Conservation (phyloP, 176 grass and related monocot genomes). For the Panicum miliaceum region DNA sequence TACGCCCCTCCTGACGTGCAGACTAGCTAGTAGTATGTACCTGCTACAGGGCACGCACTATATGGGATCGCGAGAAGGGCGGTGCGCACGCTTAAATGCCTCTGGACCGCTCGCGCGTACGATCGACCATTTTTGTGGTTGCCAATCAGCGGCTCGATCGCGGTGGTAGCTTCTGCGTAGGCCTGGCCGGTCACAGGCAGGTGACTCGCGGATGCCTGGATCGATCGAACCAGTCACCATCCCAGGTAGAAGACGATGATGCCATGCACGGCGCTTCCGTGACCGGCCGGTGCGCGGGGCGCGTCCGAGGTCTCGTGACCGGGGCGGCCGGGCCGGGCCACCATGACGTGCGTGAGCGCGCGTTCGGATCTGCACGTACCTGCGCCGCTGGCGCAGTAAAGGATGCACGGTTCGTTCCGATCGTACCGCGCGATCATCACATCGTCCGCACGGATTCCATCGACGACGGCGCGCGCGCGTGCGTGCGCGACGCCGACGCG, state of each 20-base stretch:
- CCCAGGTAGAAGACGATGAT: not conserved
- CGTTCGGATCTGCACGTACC: not conserved
- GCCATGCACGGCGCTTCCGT: conserved; percentile 36
- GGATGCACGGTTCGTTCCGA: not conserved
- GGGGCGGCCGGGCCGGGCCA: not conserved
- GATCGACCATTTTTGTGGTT: not conserved
- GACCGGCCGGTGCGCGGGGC: not conserved
- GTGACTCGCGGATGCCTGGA: too few relatives aligned
- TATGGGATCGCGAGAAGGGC: too few relatives aligned
- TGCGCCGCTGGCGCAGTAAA: not conserved
- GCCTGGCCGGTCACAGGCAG: not conserved
- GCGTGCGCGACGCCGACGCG: not conserved
- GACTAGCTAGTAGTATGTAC: too few relatives aligned
- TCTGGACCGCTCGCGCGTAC: not conserved
- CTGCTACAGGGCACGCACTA: not conserved
- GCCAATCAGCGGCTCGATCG: not conserved
- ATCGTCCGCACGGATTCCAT: not conserved
- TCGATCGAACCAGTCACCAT: too few relatives aligned
- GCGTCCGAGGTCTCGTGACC: conserved; percentile 31
- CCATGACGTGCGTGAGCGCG: not conserved
- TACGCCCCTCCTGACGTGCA: not conserved
- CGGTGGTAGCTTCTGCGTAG: not conserved
- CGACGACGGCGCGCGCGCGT: not conserved
- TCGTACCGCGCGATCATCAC: not conserved
- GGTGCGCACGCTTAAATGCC: too few relatives aligned